Percentiles rank a stretch among this genome's conserved stretches.
phyloP scores from a whole-genome alignment of 2,329 filamentous ascomycete species.

The Beauveria sp. region DNA sequence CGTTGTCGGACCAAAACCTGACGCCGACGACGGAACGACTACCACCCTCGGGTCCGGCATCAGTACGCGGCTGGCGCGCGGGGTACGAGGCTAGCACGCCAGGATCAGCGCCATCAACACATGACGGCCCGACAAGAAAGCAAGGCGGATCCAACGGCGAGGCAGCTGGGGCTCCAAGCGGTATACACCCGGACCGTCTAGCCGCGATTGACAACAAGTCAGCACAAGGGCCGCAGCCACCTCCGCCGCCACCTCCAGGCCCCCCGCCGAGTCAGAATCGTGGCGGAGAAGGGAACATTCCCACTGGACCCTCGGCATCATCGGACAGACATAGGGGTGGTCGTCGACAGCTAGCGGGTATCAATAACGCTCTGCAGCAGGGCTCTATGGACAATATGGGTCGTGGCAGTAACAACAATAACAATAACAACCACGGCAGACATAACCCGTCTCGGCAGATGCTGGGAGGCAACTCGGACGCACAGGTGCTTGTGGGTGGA shows the following conservation, averaged over 20 bases:
- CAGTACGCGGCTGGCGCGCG: constrained; percentile 38
- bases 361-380: constrained; percentile 51
- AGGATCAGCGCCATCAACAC: constrained; percentile 24
- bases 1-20: constrained; percentile 31
- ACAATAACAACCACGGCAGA: constrained; percentile 14
- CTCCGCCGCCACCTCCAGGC: constrained; percentile 24
- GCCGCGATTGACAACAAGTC: constrained; percentile 31
- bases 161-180: constrained; percentile 19
- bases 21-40: constrained; percentile 42
- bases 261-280: constrained; percentile 21
- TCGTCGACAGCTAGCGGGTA: constrained; percentile 49
- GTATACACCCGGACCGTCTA: constrained; percentile 45
- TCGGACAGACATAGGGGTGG: constrained; percentile 34
- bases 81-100: constrained; percentile 33
- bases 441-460: constrained; percentile 32
- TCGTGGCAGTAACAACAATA: constrained; percentile 14
- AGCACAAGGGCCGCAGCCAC: constrained; percentile 12
- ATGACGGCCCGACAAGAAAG: constrained; percentile 31
- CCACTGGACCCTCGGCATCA: constrained; percentile 29
- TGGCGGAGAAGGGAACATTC: constrained; percentile 23
- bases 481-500: constrained; percentile 47
- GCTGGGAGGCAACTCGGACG: constrained; percentile 43
- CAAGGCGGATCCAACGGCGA: constrained; percentile 26
- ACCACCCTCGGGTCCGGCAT: constrained; percentile 46
- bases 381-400: constrained; percentile 29